Base-by-base conservation (phyloP, 2,329 filamentous ascomycete genomes). In the Aureobasidium uvarum region DNA sequence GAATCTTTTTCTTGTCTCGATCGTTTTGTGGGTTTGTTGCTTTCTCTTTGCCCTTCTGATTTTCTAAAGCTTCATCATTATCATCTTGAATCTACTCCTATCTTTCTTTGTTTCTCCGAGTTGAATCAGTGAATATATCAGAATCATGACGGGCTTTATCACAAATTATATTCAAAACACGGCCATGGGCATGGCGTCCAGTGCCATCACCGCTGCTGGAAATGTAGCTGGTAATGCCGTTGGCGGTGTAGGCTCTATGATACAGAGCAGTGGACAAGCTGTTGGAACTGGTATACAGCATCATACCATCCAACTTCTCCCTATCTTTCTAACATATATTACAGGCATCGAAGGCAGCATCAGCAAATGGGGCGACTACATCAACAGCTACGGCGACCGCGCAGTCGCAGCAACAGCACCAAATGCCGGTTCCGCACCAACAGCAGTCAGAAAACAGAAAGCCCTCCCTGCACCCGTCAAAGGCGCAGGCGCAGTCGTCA, bases 211-310 rank as follows among this genome's bases (percentile, higher is more conserved):
- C 65, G 74, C 74, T 16, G 75, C 73, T 28, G 75, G 75, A 39
- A 75, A 69, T n/a, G 60, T 76, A 39, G 75, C 75, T 7, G 75
- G 75, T 36, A 76, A 76, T 64, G 71, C 74, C n/a, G 75, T 77
- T 5, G 73, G 73, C 41, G 73, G 74, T 33, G 72, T 73, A 16
- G 75, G 75, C 18, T 70, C 66, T 31, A 46, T 74, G 60, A 73
- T 77, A 31, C 74, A 76, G 64, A 73, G 70, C 48, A 67, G 70
- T 14, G 75, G 75, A 46, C 70, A 72, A 46, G 67, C 70, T 20
- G 69, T 76, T 39, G 74, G 74, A 59, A 69, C 74, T 69, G 73
- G 75, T 75, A 67, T n/a, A 41, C 20, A 16, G 1, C 10, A 36
- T 28, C 23, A 4, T 46, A 8, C 13, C 6, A 25, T 46, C 8